Evolutionary conservation across 2,329 filamentous ascomycete genomes (phyloP).

Genomic region (Pyrenophora teres): DNA sequence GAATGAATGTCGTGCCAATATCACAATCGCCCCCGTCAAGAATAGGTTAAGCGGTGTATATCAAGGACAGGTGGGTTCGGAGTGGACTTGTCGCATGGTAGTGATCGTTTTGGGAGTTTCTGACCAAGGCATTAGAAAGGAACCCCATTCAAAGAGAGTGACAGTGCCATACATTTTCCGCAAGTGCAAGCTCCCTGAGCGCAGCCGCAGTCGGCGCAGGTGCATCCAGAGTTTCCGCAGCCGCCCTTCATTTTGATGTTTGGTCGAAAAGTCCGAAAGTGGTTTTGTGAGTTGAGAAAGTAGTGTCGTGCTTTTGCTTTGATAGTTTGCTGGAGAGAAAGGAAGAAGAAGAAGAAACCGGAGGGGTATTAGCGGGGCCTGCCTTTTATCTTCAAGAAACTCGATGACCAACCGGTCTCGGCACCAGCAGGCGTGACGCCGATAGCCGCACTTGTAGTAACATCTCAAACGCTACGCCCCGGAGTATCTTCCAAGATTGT

Average conservation of each 20-base stretch:
- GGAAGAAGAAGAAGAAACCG: conserved; percentile 3
- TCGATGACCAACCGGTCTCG: conserved; percentile 19
- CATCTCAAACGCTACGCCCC: background rate
- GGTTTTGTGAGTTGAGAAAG: conserved; percentile 8
- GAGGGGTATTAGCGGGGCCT: conserved; percentile 21
- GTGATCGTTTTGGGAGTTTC: conserved; percentile 1
- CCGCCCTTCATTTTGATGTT: conserved; percentile 39
- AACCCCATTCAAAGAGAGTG: background rate
- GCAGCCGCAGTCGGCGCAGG: conserved; percentile 43
- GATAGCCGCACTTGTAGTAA: conserved; percentile 25
- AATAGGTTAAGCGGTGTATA: background rate
- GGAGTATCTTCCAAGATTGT: conserved; percentile 1
- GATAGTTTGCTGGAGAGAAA: conserved; percentile 14
- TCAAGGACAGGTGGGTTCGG: background rate
- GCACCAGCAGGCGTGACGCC: conserved; percentile 15
- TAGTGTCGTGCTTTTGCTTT: conserved; percentile 10
- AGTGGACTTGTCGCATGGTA: conserved; percentile 6
- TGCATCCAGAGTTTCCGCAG: conserved; percentile 43
- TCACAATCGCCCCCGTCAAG: background rate
- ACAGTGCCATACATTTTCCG: conserved; percentile 21
- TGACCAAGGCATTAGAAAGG: background rate
- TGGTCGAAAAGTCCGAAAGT: conserved; percentile 9
- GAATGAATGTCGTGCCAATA: background rate
- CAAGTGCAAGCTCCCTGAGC: conserved; percentile 40
- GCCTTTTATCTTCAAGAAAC: conserved; percentile 20